phyloP scores from a whole-genome alignment of 2,329 filamentous ascomycete genomes.

The Gnomoniopsis sp. region DNA sequence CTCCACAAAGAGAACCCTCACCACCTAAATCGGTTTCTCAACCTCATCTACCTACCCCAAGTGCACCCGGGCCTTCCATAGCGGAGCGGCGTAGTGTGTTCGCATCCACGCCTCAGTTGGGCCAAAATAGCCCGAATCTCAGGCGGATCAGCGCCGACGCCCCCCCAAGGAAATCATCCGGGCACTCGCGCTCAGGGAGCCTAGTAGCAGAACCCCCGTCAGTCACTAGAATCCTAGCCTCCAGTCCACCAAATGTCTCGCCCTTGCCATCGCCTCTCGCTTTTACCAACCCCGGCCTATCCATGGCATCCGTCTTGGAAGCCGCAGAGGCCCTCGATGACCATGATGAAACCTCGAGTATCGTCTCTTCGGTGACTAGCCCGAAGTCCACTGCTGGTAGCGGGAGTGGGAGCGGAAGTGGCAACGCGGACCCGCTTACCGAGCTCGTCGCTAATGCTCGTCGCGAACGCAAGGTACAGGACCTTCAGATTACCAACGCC shows the following conservation, averaged over 20 bases:
- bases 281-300: slow-evolving; percentile 35
- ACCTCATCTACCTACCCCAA: slow-evolving; percentile 16
- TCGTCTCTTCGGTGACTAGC: slow-evolving; percentile 40
- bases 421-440: slow-evolving; percentile 52
- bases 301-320: slow-evolving; percentile 55
- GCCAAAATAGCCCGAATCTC: slow-evolving; percentile 31
- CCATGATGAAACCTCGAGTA: slow-evolving; percentile 20
- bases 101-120: slow-evolving; percentile 35
- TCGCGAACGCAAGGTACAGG: slow-evolving; percentile 89
- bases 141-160: slow-evolving; percentile 41
- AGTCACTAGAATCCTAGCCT: slow-evolving; percentile 33
- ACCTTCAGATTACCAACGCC: slow-evolving; percentile 94
- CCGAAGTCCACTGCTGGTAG: slow-evolving; percentile 52
- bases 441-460: slow-evolving; percentile 85
- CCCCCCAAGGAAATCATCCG: slow-evolving; percentile 29
- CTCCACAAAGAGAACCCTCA: slow-evolving; percentile 44
- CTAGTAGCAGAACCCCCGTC: slow-evolving; percentile 33
- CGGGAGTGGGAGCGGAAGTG: slow-evolving; percentile 26
- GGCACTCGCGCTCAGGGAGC: slow-evolving; percentile 41
- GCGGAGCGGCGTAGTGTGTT: slow-evolving; percentile 29
- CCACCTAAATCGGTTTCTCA: slow-evolving; percentile 31
- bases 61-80: slow-evolving; percentile 18
- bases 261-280: slow-evolving; percentile 21
- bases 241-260: slow-evolving; percentile 32
- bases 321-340: slow-evolving; percentile 43